These are phyloP conservation scores for Apiospora sp. DNA, from an alignment of 2,329 filamentous ascomycete species.

Conservation along the genomic window DNA sequence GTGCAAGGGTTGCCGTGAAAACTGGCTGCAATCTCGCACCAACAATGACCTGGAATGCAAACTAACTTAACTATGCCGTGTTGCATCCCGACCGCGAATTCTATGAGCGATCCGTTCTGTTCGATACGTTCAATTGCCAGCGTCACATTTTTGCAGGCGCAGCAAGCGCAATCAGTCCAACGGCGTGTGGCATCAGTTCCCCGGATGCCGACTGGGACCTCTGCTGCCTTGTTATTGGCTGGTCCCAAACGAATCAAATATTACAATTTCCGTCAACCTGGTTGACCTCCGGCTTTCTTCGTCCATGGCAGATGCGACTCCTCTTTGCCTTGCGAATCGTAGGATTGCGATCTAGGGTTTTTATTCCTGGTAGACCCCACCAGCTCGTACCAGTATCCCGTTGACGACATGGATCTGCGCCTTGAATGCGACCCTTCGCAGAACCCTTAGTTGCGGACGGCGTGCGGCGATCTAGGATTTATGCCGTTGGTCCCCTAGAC, in stretches of 20 bases:
- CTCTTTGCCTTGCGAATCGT: neutral
- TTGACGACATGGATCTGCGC: neutral
- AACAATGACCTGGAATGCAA: neutral
- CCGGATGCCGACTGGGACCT: neutral
- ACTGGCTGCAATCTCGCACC: neutral
- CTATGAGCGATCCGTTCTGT: neutral
- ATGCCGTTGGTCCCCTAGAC: neutral
- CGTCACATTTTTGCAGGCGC: slow-evolving; percentile 1
- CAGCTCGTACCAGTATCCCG: neutral
- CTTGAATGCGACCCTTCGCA: neutral
- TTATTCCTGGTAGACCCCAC: slow-evolving; percentile 7
- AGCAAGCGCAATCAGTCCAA: slow-evolving; percentile 3
- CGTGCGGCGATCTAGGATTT: neutral
- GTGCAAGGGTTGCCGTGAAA: neutral
- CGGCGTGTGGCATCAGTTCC: neutral
- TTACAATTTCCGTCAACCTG: slow-evolving; percentile 18
- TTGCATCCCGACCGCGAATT: neutral
- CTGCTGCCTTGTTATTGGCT: neutral
- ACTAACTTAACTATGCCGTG: neutral
- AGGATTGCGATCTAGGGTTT: slow-evolving; percentile 11
- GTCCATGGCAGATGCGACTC: neutral
- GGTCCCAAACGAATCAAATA: neutral
- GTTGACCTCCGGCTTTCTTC: neutral
- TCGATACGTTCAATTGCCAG: neutral
- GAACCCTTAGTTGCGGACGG: neutral